These are phyloP conservation scores for Coprinellus aureogranulatus DNA, from an alignment of 768 basidiomycete species.

Conservation along the genomic window DNA sequence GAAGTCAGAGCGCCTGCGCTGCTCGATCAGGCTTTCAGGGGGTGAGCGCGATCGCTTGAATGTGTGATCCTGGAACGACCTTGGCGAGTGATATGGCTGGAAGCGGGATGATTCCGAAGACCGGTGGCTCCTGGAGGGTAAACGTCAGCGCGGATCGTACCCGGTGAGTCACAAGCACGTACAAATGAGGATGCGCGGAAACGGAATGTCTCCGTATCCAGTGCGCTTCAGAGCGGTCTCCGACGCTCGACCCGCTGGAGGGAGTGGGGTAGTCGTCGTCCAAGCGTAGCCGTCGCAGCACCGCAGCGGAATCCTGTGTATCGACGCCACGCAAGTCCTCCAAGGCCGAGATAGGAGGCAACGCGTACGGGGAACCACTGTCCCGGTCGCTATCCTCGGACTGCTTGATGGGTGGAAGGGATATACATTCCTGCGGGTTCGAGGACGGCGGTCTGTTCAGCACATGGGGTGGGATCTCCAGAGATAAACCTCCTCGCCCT, in stretches of 20 bases:
- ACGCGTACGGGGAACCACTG: constrained; percentile 43
- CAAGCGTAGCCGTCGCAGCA: constrained; percentile 59
- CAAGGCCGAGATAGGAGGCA: constrained; percentile 69
- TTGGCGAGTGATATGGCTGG: constrained; percentile 24
- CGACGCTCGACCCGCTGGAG: constrained; percentile 20
- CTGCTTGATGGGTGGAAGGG: constrained; percentile 41
- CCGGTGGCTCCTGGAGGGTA: constrained; percentile 12
- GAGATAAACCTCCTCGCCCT: constrained; percentile 23
- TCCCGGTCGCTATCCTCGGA: constrained; percentile 24
- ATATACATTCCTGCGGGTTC: constrained; percentile 32
- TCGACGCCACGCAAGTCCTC: constrained; percentile 57
- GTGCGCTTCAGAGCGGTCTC: constrained; percentile 20
- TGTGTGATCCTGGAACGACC: constrained; percentile 24
- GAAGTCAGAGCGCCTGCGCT: constrained; percentile 29
- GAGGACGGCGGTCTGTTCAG: constrained; percentile 18
- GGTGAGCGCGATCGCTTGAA: constrained; percentile 22
- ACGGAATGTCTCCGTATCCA: constrained; percentile 45
- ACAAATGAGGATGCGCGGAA: constrained; percentile 35
- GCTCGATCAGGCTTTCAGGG: constrained; percentile 12
- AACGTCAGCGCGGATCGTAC: neutral
- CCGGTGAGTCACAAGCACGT: constrained; percentile 6
- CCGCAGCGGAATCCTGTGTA: constrained; percentile 60
- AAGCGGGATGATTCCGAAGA: constrained; percentile 27
- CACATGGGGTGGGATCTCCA: constrained; percentile 30
- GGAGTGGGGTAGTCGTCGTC: constrained; percentile 41